These are phyloP conservation scores for Nicotiana otophora DNA, from an alignment of 257 asterid species.

Conservation along the genomic window DNA sequence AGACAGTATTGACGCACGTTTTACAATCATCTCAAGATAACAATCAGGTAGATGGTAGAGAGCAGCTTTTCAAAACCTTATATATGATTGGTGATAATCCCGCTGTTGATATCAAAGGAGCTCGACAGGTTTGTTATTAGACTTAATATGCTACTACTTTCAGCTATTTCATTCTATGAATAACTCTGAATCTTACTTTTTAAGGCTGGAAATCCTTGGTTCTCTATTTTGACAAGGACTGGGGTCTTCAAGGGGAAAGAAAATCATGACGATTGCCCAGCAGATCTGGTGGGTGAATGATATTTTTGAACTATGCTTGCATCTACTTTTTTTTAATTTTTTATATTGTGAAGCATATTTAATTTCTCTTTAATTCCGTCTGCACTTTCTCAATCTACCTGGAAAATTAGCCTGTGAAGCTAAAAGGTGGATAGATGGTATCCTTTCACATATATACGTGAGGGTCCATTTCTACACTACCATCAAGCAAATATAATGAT, in stretches of 20 bases:
- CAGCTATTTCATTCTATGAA: background rate
- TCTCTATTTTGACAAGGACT: conserved; percentile 79
- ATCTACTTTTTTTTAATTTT: background rate
- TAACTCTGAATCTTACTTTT: background rate
- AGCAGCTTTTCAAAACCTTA: conserved; percentile 42
- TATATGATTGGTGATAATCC: conserved; percentile 97
- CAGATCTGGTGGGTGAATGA: conserved; percentile 56
- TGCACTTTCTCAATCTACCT: background rate
- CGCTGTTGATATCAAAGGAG: conserved; percentile 74
- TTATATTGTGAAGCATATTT: background rate
- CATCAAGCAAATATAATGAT: background rate
- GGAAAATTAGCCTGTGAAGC: background rate
- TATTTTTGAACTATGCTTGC: background rate
- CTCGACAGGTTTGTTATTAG: conserved; percentile 54
- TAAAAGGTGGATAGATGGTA: background rate
- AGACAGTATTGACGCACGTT: conserved; percentile 51
- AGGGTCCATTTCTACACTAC: background rate
- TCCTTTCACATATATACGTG: background rate
- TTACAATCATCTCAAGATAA: conserved; percentile 22
- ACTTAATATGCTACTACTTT: background rate
- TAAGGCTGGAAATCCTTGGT: conserved; percentile 87
- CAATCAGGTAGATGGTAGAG: conserved; percentile 16
- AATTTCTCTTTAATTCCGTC: background rate
- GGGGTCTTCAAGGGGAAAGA: conserved; percentile 83
- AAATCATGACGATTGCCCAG: conserved; percentile 53